These are phyloP conservation scores for Calonectria montana DNA, from an alignment of 2,329 filamentous ascomycete genomes.

Conservation along the genomic window DNA sequence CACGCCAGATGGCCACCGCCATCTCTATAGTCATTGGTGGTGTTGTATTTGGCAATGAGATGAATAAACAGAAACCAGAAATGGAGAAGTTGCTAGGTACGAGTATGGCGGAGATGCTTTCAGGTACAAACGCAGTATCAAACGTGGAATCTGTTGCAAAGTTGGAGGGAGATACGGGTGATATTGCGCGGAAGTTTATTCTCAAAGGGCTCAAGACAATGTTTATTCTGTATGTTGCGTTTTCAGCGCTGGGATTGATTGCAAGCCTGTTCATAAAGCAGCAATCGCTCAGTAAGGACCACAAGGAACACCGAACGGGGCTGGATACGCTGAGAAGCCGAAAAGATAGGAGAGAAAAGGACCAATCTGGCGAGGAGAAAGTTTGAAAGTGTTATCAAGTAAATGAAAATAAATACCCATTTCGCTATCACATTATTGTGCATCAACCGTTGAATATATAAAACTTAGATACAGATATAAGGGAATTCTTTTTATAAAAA, in stretches of 20 bases:
- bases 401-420: not conserved
- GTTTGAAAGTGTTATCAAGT: not conserved
- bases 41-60: constrained; percentile 81
- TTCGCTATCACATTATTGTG: not conserved
- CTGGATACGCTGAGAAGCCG: not conserved
- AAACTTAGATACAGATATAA: not conserved
- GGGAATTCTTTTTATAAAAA: too few relatives aligned
- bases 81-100: constrained; percentile 63
- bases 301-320: not conserved
- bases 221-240: not conserved
- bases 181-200: not conserved
- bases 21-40: constrained; percentile 78
- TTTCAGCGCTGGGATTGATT: not conserved
- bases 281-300: not conserved
- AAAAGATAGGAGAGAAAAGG: not conserved
- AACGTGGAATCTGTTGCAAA: not conserved
- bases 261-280: not conserved
- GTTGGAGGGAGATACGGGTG: not conserved
- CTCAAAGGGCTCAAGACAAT: not conserved
- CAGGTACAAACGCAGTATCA: constrained; percentile 66
- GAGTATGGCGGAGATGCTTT: constrained; percentile 61
- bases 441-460: too few relatives aligned
- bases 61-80: constrained; percentile 65
- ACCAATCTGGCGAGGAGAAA: not conserved
- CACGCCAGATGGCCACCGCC: constrained; percentile 75